Base-by-base conservation (phyloP, 352 stramenopile species). In the Peronospora destructor region DNA sequence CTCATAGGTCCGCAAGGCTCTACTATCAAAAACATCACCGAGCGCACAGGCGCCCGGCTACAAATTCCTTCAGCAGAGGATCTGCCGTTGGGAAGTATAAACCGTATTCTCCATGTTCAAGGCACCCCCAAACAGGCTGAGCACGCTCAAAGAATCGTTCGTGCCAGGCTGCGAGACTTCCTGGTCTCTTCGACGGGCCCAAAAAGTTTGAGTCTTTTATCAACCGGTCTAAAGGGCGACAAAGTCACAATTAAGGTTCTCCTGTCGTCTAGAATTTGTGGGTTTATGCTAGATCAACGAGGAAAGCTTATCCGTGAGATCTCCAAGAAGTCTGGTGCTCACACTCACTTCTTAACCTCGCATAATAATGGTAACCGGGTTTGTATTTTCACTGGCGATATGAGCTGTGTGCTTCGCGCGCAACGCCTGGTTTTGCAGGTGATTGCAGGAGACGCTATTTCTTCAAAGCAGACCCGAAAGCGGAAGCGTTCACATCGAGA, bases 101-200 rank as follows among this genome's bases (percentile, higher is more conserved):
- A 87, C 54, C 71, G 72, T 14, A 71, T 75, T 25, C 46, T 87
- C 10, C 78, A 89, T 43, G 62, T 89, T 9, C 75, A 85, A 60
- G 78, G 78, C 29, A 70, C 39, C 6, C 40, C n/a, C 10, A 56
- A 72, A 16, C 69, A 87, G 37, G 50, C 66, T 13, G 64, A 84
- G 32, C 64, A 68, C 21, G 75, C 75, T 8, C 53, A 49, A 35
- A 37, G 49, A n/a, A 47, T 81, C 12, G 52, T 73, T 35, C 40
- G 50, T 5, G 45, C 35, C 8, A 68, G 64, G 16, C 45, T 89
- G 8, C 62, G 60, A 14, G 54, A 74, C 25, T 70, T 68, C 12
- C 33, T 84, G n/a, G 41, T 64, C n/a, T 67, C 55, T 16, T 21
- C 25, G 1, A 56, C 51, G 34, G 32, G 35, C 14, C 33, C 33